Evolutionary conservation across 805 yeast genomes (phyloP), one percentile per base, ranked within the genome.

Genomic region (Hemisphaericaspora nanyangensis): DNA sequence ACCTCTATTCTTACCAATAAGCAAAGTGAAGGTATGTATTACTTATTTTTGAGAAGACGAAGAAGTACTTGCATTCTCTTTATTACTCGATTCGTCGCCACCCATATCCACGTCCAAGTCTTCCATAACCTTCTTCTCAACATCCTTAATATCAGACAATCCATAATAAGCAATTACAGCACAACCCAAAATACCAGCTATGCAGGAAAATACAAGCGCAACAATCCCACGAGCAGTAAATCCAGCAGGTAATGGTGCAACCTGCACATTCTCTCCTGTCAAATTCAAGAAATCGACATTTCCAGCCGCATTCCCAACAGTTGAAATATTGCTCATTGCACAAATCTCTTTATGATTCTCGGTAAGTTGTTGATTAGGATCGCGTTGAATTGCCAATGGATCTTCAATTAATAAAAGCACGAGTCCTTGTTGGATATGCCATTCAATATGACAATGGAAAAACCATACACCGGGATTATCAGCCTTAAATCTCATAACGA

Each of bases 221-320:
- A 91, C 95, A 58, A 84, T 82, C 71, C 98, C 99, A 58, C 83
- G 81, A 42, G 95, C 86, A 36, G 98, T 91, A 77, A 93, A 91
- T n/a, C 97, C 97, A 30, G 72, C 58, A 34, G 98, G 97, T 53
- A 91, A 75, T 26, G 64, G 50, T 48, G 70, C 68, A 22, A 48
- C 69, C 68, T 89, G 97, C 27, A 74, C 70, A 59, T 83, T 82
- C 67, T 87, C 79, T 45, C 95, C 95, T 7, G 72, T 60, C 51
- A 91, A 72, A 60, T 91, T 81, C 42, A 79, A 56, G 67, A 67
- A 79, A 58, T 83, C 37, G 32, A 76, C 49, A 68, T 87, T 86
- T 45, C 77, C 95, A 38, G 97, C 98, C 45, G 98, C 98, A 58
- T 91, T 91, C 59, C 96, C 96, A 35, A 58, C 62, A 42, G 53